A percentile compares a stretch with the other conserved stretches of the same genome.
Conservation (phyloP, 345 rosid species). For the Lepidium africanum region DNA sequence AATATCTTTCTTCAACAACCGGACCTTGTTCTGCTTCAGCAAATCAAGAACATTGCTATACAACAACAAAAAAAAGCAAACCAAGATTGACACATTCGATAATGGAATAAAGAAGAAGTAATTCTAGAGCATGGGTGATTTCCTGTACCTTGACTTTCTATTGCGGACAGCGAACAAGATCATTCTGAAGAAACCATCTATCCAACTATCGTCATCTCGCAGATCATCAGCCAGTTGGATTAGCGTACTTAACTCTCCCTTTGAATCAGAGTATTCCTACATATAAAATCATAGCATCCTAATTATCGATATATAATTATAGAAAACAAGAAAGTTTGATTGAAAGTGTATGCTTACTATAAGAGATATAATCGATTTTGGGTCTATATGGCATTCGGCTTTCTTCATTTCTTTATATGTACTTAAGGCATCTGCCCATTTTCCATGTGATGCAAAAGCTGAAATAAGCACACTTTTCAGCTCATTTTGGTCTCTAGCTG, state of each 20-base stretch:
- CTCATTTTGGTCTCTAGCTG: conserved; percentile 37
- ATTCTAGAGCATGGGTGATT: neutral
- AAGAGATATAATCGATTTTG: conserved; percentile 55
- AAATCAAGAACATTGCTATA: conserved; percentile 51
- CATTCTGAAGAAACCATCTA: conserved; percentile 59
- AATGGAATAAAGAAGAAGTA: neutral
- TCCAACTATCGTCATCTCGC: conserved; percentile 43
- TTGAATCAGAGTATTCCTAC: conserved; percentile 46
- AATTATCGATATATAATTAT: neutral
- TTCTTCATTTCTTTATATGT: conserved; percentile 60
- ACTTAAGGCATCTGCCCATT: conserved; percentile 53
- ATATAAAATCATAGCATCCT: neutral
- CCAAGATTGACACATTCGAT: conserved; percentile 3
- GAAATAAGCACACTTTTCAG: conserved; percentile 56
- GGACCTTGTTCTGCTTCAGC: conserved; percentile 48
- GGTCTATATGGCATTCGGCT: conserved; percentile 40
- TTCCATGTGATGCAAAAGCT: conserved; percentile 64
- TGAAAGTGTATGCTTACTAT: conserved; percentile 51
- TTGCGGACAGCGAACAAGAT: conserved; percentile 42
- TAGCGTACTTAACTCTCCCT: conserved; percentile 42
- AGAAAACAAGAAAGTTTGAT: neutral
- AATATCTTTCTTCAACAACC: conserved; percentile 35
- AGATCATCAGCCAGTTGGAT: conserved; percentile 55
- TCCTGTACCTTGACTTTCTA: conserved; percentile 48
- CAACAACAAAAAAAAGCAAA: conserved; percentile 14